Evolutionary conservation across 2,329 filamentous ascomycete species (phyloP).

Genomic region (Exophiala xenobiotica): DNA sequence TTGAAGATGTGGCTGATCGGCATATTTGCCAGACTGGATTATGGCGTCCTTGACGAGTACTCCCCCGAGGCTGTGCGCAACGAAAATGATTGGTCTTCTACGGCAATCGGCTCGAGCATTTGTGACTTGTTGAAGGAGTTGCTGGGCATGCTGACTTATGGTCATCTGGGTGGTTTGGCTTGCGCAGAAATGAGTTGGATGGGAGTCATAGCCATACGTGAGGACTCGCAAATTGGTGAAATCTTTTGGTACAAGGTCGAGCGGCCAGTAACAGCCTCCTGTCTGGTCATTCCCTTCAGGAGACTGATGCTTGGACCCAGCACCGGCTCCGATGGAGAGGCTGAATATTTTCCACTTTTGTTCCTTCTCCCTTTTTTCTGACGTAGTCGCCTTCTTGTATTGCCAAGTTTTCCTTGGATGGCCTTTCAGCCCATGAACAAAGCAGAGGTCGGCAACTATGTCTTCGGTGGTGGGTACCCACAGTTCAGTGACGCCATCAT

Average conservation of each 20-base stretch:
- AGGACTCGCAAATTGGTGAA: constrained; percentile 32
- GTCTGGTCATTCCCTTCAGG: neutral
- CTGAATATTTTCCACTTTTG: too few relatives aligned
- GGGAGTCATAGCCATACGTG: constrained; percentile 8
- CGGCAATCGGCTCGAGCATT: neutral
- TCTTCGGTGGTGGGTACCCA: neutral
- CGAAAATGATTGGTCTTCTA: constrained; percentile 16
- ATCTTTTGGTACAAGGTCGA: constrained; percentile 34
- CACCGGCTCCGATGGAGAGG: neutral
- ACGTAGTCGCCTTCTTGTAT: constrained; percentile 18
- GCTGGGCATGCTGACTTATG: constrained; percentile 5
- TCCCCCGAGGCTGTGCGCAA: constrained; percentile 22
- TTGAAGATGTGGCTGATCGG: constrained; percentile 1
- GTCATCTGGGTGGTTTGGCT: constrained; percentile 2
- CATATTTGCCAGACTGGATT: neutral
- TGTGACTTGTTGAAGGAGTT: constrained; percentile 1
- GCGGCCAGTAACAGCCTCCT: constrained; percentile 30
- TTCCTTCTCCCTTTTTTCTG: too few relatives aligned
- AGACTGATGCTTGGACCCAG: neutral
- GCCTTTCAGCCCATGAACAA: constrained; percentile 34
- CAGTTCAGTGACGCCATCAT: constrained; percentile 6
- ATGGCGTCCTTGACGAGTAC: constrained; percentile 18
- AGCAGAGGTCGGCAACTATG: constrained; percentile 26
- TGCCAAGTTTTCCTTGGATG: constrained; percentile 32
- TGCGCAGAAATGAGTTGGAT: constrained; percentile 5